Conservation (phyloP, 805 yeast genomes). For the Pichia rugopelliculosa region DNA sequence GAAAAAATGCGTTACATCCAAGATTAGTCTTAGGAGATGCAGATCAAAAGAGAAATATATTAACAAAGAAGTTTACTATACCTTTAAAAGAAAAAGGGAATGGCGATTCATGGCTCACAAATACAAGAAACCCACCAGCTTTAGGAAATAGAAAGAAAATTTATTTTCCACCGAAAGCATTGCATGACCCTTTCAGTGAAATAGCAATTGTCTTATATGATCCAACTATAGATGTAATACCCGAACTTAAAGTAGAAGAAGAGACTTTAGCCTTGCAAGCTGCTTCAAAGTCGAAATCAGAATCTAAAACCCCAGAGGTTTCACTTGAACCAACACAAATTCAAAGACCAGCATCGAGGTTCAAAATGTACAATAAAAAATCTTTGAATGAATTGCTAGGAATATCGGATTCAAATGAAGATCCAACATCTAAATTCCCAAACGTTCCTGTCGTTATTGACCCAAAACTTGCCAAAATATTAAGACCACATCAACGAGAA, state of each 20-base stretch:
- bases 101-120: conserved; percentile 17
- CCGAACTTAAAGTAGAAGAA: conserved; percentile 26
- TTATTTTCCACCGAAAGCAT: conserved; percentile 73
- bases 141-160: conserved; percentile 73
- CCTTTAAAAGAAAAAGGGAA: conserved; percentile 42
- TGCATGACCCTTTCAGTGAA: conserved; percentile 93
- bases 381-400: conserved; percentile 79
- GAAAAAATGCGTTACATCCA: conserved; percentile 56
- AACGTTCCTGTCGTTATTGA: conserved; percentile 95
- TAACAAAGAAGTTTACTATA: conserved; percentile 47
- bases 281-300: conserved; percentile 7
- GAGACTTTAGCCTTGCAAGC: conserved; percentile 24
- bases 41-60: conserved; percentile 32
- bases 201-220: conserved; percentile 92
- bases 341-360: conserved; percentile 23
- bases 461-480: conserved; percentile 72
- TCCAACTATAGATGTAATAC: conserved; percentile 73
- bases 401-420: conserved; percentile 45
- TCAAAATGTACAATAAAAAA: conserved; percentile 43
- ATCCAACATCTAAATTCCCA: conserved; percentile 46
- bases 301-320: conserved; percentile 8
- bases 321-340: conserved; percentile 2
- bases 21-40: conserved; percentile 40
- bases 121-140: conserved; percentile 66
- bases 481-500: conserved; percentile 94